phyloP scores from a whole-genome alignment of 225 moss, liverwort and hornwort genomes.

The Rhytidiadelphus loreus region DNA sequence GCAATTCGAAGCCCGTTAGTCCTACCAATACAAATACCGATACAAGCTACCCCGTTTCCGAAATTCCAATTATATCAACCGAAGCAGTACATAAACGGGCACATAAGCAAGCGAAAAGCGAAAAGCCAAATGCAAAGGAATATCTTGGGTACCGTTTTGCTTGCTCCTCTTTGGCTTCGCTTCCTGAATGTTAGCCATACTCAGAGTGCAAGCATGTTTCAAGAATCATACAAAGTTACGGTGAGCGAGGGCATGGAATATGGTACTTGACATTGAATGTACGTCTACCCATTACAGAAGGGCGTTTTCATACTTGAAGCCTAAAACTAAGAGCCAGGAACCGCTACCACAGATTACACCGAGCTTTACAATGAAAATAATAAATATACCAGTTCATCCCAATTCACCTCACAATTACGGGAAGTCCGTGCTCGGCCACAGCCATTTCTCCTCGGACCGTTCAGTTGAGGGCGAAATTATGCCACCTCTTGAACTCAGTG shows the following conservation, averaged over 20 bases:
- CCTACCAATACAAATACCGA: background rate
- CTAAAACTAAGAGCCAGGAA: background rate
- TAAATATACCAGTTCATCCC: background rate
- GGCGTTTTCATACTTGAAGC: background rate
- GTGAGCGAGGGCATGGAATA: background rate
- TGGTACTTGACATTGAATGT: background rate
- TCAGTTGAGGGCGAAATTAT: constrained; percentile 24
- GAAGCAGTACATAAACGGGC: background rate
- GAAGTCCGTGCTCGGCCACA: background rate
- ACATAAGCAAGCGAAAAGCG: background rate
- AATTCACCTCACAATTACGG: background rate
- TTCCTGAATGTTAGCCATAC: background rate
- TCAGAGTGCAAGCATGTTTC: background rate
- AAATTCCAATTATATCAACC: background rate
- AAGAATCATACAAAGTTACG: background rate
- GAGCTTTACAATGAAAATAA: background rate
- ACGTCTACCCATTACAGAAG: background rate
- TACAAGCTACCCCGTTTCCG: background rate
- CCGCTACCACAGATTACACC: background rate
- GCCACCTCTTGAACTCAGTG: constrained; percentile 41
- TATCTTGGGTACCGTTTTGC: background rate
- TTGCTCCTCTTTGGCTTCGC: background rate
- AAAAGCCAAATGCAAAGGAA: background rate
- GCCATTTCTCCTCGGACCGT: background rate
- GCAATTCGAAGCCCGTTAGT: background rate